A percentile compares a stretch with the other conserved stretches of the same genome.
Conservation (phyloP, 164 flowering plant genomes). For the Liquidambar formosana region DNA sequence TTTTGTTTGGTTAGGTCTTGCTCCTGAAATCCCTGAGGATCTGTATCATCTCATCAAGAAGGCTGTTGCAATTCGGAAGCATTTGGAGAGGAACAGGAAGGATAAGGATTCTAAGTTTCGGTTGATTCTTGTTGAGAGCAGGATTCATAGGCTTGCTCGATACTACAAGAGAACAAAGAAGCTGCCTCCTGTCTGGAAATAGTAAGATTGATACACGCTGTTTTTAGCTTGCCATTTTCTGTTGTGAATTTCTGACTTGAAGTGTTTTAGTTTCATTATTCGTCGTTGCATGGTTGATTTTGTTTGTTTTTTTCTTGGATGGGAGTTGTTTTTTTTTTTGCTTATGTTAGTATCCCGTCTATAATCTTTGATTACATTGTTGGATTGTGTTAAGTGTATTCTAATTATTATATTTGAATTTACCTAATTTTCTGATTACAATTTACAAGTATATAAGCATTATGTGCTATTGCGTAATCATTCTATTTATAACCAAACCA, state of each 20-base stretch:
- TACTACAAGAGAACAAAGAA: constrained; percentile 97
- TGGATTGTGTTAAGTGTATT: too few species aligned
- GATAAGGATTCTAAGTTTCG: constrained; percentile 95
- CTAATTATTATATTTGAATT: too few species aligned
- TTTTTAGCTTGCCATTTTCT: not conserved
- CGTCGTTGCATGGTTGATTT: too few species aligned
- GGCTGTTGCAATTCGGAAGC: constrained; percentile 93
- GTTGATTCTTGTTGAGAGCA: constrained; percentile 91
- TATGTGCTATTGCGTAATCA: too few species aligned
- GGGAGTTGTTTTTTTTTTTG: too few species aligned
- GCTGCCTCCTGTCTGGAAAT: constrained; percentile 93
- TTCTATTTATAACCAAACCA: too few species aligned
- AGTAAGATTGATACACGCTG: constrained; percentile 48
- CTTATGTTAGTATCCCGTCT: too few species aligned
- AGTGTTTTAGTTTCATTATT: not conserved
- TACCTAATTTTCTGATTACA: too few species aligned
- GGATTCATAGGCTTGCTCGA: constrained; percentile 94
- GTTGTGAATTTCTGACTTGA: not conserved
- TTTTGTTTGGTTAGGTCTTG: constrained; percentile 55
- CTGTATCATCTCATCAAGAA: constrained; percentile 86
- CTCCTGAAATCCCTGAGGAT: constrained; percentile 95
- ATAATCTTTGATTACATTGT: too few species aligned
- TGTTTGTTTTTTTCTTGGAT: too few species aligned
- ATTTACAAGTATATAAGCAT: too few species aligned
- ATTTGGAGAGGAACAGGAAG: constrained; percentile 92